Conservation (phyloP, 495 filamentous ascomycete species). For the Aspergillus haitiensis region DNA sequence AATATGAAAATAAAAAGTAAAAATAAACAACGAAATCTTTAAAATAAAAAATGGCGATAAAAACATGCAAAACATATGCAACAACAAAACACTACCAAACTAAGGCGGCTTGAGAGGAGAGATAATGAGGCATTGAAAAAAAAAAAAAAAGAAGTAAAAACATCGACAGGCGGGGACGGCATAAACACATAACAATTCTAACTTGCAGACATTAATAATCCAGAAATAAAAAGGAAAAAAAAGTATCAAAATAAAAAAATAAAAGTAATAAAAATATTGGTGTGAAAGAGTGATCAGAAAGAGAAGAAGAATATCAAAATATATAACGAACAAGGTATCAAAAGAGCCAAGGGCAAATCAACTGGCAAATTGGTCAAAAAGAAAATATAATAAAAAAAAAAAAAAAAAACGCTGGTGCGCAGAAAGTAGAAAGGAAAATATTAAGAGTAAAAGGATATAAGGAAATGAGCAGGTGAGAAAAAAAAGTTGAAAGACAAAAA, state of each 20-base stretch:
- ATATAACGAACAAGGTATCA: slow-evolving; percentile 11
- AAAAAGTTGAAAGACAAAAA: slow-evolving; percentile 22
- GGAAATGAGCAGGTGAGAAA: slow-evolving; percentile 17
- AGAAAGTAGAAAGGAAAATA: slow-evolving; percentile 25
- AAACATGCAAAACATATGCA: slow-evolving; percentile 20
- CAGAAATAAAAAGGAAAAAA: slow-evolving; percentile 1
- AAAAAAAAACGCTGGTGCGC: slow-evolving; percentile 29
- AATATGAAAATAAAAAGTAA: slow-evolving; percentile 19
- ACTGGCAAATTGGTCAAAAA: slow-evolving; percentile 7
- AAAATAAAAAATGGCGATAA: neutral
- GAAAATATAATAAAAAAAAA: slow-evolving; percentile 23
- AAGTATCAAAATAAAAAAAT: slow-evolving; percentile 6
- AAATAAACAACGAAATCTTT: slow-evolving; percentile 19
- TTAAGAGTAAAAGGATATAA: slow-evolving; percentile 27
- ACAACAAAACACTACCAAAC: slow-evolving; percentile 6
- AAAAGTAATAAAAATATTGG: neutral
- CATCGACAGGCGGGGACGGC: slow-evolving; percentile 27
- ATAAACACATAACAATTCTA: slow-evolving; percentile 32
- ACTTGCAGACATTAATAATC: slow-evolving; percentile 23
- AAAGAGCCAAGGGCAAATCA: slow-evolving; percentile 5
- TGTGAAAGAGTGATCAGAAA: slow-evolving; percentile 4
- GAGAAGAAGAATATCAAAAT: slow-evolving; percentile 14
- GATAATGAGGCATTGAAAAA: neutral
- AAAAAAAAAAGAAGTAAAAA: slow-evolving; percentile 14
- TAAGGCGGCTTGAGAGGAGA: slow-evolving; percentile 17